Conservation (phyloP, 1,284 basidiomycete species). For the Ustilago xerochloae region DNA sequence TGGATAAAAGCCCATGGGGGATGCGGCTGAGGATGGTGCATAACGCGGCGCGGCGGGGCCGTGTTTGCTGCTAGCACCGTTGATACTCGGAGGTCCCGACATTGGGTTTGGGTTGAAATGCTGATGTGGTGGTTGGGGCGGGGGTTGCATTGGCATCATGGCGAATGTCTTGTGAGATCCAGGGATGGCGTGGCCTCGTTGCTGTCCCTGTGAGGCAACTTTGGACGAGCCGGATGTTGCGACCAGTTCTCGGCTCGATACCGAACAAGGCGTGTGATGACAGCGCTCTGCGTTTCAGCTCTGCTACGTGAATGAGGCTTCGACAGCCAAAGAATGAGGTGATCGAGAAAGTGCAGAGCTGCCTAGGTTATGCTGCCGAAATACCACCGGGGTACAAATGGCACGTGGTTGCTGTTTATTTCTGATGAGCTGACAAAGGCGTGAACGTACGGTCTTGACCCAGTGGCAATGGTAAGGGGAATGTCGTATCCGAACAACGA, state of each 20-base stretch:
- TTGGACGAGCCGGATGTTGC: background rate
- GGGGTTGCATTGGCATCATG: constrained; percentile 50
- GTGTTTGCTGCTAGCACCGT: constrained; percentile 3
- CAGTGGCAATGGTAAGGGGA: background rate
- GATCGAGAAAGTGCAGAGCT: too few relatives aligned
- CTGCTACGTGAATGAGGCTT: too few relatives aligned
- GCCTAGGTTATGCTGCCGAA: too few relatives aligned
- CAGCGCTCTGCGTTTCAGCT: background rate
- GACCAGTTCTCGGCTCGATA: background rate
- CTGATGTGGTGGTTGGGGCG: constrained; percentile 47
- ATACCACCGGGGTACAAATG: too few relatives aligned
- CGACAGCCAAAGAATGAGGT: too few relatives aligned
- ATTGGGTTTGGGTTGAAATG: constrained; percentile 34
- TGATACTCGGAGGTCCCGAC: constrained; percentile 17
- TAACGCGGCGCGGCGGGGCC: constrained; percentile 8
- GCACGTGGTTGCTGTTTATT: too few relatives aligned
- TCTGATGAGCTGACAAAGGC: background rate
- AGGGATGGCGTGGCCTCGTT: background rate
- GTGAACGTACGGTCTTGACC: background rate
- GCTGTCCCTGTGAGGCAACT: background rate
- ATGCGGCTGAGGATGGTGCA: background rate
- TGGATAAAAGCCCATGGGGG: constrained; percentile 33
- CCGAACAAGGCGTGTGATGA: background rate
- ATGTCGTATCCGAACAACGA: background rate
- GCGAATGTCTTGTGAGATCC: background rate